Base-by-base conservation (phyloP, 2,329 filamentous ascomycete genomes). In the Teratosphaeria zuluensis region DNA sequence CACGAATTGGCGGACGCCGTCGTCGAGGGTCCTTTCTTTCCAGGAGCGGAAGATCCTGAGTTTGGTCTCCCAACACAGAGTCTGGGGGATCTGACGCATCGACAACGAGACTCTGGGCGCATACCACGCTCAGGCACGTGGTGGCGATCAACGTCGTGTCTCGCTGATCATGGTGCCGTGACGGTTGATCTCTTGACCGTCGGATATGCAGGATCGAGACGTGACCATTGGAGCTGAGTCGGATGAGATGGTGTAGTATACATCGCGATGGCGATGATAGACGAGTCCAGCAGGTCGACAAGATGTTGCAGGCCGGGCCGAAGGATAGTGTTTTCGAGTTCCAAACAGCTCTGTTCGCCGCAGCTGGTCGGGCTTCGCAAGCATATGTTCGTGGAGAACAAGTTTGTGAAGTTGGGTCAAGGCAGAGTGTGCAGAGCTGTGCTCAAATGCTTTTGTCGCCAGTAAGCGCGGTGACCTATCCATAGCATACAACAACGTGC, bases 1-100 rank as follows among this genome's bases (percentile, higher is more conserved):
- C 53, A 80, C 78, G 68, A 83, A 87, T 72, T 86, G 82, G 58
- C 75, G 72, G n/a, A 82, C 67, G 0, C 81, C 82, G 61, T 78
- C 81, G 14, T 71, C 68, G 56, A 84, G 68, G 12, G 74, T 80
- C 69, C 78, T 81, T 59, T 78, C 78, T 69, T 78, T 79, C 81
- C 81, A 84, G 56, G 81, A 75, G 31, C 81, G 69, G 21, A 72
- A 75, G 35, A 79, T 69, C 63, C 84, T 69, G 55, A 84, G 72
- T 55, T n/a, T n/a, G n/a, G n/a, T n/a, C n/a, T n/a, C n/a, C n/a
- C n/a, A n/a, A 28, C 24, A 28, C 24, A 4, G 24, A 28, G 2
- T 28, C 4, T 4, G 24, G 2, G 24, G 24, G 24, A 28, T 4
- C 24, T 28, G 24, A 28, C 24, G 24, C 24, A 28, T 28, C 2